Evolutionary conservation across 2,329 filamentous ascomycete genomes (phyloP), one percentile per base, ranked within the genome.

Genomic region (Trichoderma sp.): DNA sequence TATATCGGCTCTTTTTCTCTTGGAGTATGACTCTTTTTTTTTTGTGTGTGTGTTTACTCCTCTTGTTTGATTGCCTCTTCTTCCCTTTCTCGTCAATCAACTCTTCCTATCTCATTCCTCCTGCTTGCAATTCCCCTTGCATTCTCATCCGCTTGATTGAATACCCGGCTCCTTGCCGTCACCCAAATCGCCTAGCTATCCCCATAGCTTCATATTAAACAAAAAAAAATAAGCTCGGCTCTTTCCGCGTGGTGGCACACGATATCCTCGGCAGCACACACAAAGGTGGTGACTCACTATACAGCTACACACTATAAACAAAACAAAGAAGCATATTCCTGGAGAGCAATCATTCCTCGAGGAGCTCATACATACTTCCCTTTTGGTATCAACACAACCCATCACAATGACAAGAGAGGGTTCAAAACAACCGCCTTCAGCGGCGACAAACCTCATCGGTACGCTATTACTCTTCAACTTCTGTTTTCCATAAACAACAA

Each of bases 391-490:
- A 30, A 8, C 6, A 30, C 46, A 24, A 10, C 37, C 37, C 6
- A 60, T 71, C 70, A 73, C 70, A 71, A 81, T 81, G 80, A 74
- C 80, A 73, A 74, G 72, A 69, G 75, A 74, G 66, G 75, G 77
- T 66, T 79, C 85, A 82, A 95, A 91, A 84, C 88, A 91, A 84
- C 91, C 92, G 75, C 88, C 94, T 70, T 94, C 94, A 68, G 92
- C 90, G 72, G 94, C 94, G 55, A 94, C 92, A 59, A 97, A 97
- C 81, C 83, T 98, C 76, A 94, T 97, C 76, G 93, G 93, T 96
- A 85, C 76, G 86, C 77, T 43, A 73, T 46, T 64, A 55, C 21
- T 11, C 24, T 32, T n/a, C 34, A 6, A 30, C 28, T 16, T 30
- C 34, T 13, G n/a, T 16, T 13, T 16, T 5, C 3, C 18, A 10